Evolutionary conservation across 352 stramenopile genomes (phyloP).

Genomic region (Peronospora farinosa): DNA sequence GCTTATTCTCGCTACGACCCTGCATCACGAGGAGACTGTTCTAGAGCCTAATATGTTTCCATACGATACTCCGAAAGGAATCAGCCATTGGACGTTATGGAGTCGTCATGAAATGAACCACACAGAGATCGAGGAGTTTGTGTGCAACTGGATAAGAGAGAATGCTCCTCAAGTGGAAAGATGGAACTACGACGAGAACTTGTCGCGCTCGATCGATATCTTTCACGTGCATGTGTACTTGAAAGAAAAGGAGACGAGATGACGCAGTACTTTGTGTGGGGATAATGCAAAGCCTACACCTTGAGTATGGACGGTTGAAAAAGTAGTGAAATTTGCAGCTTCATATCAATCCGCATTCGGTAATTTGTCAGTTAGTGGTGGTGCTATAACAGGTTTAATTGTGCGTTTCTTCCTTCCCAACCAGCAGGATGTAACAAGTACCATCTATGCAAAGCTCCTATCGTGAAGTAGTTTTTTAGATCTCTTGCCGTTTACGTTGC

Average conservation of each 20-base stretch:
- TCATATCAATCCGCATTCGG: not conserved
- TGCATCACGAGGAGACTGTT: slow-evolving; percentile 47
- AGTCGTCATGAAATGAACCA: slow-evolving; percentile 57
- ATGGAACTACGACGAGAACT: slow-evolving; percentile 85
- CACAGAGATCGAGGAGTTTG: slow-evolving; percentile 64
- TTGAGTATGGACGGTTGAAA: not conserved
- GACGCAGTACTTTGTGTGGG: not conserved
- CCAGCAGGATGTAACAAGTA: too few species aligned
- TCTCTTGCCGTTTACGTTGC: not conserved
- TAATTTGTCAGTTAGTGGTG: too few species aligned
- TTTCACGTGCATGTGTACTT: slow-evolving; percentile 85
- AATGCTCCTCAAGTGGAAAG: slow-evolving; percentile 57
- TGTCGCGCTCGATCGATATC: slow-evolving; percentile 77
- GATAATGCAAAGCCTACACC: not conserved
- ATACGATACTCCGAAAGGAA: slow-evolving; percentile 66
- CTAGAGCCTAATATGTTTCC: slow-evolving; percentile 84
- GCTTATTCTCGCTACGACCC: slow-evolving; percentile 64
- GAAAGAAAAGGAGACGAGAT: slow-evolving; percentile 18
- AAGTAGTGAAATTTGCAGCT: not conserved
- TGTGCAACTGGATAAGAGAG: slow-evolving; percentile 62
- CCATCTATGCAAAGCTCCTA: too few species aligned
- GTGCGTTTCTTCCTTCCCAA: too few species aligned
- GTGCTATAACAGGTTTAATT: too few species aligned
- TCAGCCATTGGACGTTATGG: slow-evolving; percentile 83
- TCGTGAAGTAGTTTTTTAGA: too few species aligned